These are phyloP conservation scores for Nicotiana tomentosiformis DNA, from an alignment of 257 asterid species.

Conservation along the genomic window DNA sequence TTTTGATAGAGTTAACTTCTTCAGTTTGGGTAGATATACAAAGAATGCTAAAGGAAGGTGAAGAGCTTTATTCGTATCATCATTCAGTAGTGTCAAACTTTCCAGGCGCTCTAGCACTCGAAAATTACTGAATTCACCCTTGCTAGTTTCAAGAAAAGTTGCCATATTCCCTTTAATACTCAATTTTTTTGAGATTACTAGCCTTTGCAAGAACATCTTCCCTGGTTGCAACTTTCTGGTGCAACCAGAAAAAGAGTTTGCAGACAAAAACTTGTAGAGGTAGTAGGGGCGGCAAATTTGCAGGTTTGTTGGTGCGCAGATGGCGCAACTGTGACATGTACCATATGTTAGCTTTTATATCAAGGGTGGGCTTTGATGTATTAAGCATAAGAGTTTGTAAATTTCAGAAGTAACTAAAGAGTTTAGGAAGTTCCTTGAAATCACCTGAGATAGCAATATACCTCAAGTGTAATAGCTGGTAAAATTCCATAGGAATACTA, in stretches of 20 bases:
- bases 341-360: background rate
- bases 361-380: background rate
- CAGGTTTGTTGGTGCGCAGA: constrained; percentile 25
- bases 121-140: constrained; percentile 34
- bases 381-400: background rate
- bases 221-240: constrained; percentile 43
- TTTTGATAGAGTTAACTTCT: constrained; percentile 36
- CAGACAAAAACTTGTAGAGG: constrained; percentile 22
- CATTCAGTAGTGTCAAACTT: constrained; percentile 38
- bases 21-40: constrained; percentile 39
- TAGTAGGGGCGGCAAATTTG: constrained; percentile 26
- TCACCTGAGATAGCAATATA: background rate
- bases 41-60: constrained; percentile 28
- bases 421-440: background rate
- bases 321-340: background rate
- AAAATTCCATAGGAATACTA: background rate
- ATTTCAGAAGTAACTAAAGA: background rate
- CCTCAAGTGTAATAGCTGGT: background rate
- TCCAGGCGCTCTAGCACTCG: constrained; percentile 32
- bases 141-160: constrained; percentile 9
- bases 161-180: constrained; percentile 45
- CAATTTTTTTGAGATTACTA: constrained; percentile 37
- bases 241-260: constrained; percentile 56
- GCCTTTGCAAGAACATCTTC: constrained; percentile 40
- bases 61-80: constrained; percentile 24